Conservation (phyloP, 1,139 yeast species). For the Wickerhamomyces sp. region DNA sequence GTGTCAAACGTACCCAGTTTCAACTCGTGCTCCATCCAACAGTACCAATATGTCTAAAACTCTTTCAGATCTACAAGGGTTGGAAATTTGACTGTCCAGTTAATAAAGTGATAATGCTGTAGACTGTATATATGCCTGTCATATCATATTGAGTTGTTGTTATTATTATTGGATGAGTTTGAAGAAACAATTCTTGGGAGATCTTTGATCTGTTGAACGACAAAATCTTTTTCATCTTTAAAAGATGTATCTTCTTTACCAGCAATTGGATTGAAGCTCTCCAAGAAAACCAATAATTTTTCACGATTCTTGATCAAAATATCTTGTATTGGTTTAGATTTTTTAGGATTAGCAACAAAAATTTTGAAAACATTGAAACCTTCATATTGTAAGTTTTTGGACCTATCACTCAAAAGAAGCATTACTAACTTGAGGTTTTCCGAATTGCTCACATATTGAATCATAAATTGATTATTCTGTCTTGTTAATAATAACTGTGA, state of each 20-base stretch:
- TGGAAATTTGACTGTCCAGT: background rate
- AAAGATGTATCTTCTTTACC: slow-evolving; percentile 62
- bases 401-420: slow-evolving; percentile 82
- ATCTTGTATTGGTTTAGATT: slow-evolving; percentile 73
- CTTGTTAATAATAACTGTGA: slow-evolving; percentile 73
- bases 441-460: slow-evolving; percentile 72
- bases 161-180: slow-evolving; percentile 2
- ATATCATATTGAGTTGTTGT: background rate
- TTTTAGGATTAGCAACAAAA: slow-evolving; percentile 91
- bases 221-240: slow-evolving; percentile 76
- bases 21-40: background rate
- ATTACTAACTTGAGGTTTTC: slow-evolving; percentile 80
- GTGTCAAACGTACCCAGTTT: too few relatives aligned
- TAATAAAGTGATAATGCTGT: too few relatives aligned
- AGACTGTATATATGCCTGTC: too few relatives aligned
- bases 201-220: slow-evolving; percentile 66
- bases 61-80: slow-evolving; percentile 1
- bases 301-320: slow-evolving; percentile 78
- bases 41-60: background rate
- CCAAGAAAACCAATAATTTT: slow-evolving; percentile 66
- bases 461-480: slow-evolving; percentile 68
- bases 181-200: slow-evolving; percentile 48
- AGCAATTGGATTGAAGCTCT: slow-evolving; percentile 51
- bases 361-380: slow-evolving; percentile 91
- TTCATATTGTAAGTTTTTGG: slow-evolving; percentile 83